These are phyloP conservation scores for Fusarium sp. DNA, from an alignment of 2,329 filamentous ascomycete genomes.

Conservation along the genomic window DNA sequence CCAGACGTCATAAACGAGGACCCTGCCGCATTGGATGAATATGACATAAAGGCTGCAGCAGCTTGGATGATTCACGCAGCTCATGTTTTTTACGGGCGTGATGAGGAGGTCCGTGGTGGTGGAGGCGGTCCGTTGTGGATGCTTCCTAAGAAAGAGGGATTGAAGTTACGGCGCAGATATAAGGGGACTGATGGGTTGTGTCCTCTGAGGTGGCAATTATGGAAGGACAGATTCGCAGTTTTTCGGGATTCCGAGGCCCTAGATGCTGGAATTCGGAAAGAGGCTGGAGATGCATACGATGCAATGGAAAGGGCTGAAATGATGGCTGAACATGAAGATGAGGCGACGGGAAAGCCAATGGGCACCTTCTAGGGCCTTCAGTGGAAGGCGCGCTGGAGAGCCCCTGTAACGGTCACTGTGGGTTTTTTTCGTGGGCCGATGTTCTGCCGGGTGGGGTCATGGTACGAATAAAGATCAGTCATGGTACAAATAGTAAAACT, in stretches of 20 bases:
- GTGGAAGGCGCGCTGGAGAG: no score
- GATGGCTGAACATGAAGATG: background rate
- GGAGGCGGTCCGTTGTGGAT: slow-evolving; percentile 33
- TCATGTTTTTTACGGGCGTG: slow-evolving; percentile 18
- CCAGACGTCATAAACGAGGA: slow-evolving; percentile 25
- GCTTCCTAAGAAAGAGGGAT: slow-evolving; percentile 26
- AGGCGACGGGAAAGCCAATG: no score
- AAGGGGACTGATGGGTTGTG: slow-evolving; percentile 28
- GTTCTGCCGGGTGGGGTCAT: no score
- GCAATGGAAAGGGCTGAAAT: slow-evolving; percentile 11
- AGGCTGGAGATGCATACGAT: background rate
- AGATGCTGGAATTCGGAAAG: background rate
- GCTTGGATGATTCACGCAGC: slow-evolving; percentile 20
- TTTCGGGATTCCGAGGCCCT: slow-evolving; percentile 19
- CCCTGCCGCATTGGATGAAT: slow-evolving; percentile 6
- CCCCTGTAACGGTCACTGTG: no score
- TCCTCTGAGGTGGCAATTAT: slow-evolving; percentile 28
- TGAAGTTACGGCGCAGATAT: slow-evolving; percentile 19
- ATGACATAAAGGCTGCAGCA: slow-evolving; percentile 11
- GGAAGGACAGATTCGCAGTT: slow-evolving; percentile 30
- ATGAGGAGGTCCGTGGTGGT: slow-evolving; percentile 21
- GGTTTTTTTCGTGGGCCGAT: no score
- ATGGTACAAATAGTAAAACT: no score
- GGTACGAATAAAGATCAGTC: no score
- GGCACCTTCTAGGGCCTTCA: no score